Evolutionary conservation across 2,329 filamentous ascomycete species (phyloP).

Genomic region (Microdochium paspali): DNA sequence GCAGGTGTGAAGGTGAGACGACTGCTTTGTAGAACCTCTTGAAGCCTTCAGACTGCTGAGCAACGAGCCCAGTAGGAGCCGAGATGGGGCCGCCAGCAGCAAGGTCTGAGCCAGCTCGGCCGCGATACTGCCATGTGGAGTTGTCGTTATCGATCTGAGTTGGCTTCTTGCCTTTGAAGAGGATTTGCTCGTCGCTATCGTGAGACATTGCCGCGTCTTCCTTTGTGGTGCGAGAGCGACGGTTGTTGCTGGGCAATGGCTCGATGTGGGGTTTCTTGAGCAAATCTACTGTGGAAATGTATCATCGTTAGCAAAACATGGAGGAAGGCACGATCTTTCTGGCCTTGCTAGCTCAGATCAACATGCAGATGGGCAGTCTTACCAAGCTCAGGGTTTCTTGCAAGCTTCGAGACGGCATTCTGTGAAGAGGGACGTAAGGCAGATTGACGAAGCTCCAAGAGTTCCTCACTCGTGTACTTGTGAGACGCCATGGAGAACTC

Average conservation of each 20-base stretch:
- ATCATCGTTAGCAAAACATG: too few relatives aligned
- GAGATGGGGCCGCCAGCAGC: slow-evolving; percentile 35
- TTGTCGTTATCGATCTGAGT: slow-evolving; percentile 5
- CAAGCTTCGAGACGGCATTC: not conserved
- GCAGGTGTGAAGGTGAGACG: slow-evolving; percentile 57
- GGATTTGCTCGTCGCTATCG: slow-evolving; percentile 23
- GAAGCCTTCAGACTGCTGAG: slow-evolving; percentile 56
- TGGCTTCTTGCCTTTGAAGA: slow-evolving; percentile 24
- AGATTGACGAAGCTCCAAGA: slow-evolving; percentile 28
- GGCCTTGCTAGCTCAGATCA: too few relatives aligned
- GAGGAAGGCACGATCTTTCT: too few relatives aligned
- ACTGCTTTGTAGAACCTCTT: slow-evolving; percentile 59
- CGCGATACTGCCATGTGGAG: slow-evolving; percentile 31
- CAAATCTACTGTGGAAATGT: not conserved
- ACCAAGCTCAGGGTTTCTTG: slow-evolving; percentile 29
- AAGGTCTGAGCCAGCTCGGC: slow-evolving; percentile 34
- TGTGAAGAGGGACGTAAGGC: not conserved
- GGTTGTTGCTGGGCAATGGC: not conserved
- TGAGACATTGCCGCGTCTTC: slow-evolving; percentile 23
- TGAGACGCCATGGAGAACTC: slow-evolving; percentile 29
- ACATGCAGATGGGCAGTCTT: too few relatives aligned
- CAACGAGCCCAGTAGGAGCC: slow-evolving; percentile 40
- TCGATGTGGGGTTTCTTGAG: not conserved
- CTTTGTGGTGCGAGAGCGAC: slow-evolving; percentile 17
- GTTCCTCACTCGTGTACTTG: slow-evolving; percentile 32